Conservation (phyloP, 1,284 basidiomycete species). For the Ceratobasidium theobromae region DNA sequence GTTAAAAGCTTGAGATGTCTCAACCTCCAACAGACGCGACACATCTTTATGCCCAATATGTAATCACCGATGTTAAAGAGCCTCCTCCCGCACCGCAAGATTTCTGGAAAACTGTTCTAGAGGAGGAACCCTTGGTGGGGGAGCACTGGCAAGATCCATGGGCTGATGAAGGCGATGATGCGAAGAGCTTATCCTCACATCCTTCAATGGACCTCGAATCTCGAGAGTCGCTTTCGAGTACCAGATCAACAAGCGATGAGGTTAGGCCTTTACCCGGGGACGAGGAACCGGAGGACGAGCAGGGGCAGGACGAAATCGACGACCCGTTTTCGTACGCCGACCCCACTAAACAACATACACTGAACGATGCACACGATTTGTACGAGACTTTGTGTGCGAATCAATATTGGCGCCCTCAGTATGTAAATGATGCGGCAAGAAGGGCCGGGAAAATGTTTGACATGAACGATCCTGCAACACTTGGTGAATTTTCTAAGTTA, state of each 20-base stretch:
- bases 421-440: constrained; percentile 21
- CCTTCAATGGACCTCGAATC: constrained; percentile 24
- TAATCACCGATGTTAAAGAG: constrained; percentile 52
- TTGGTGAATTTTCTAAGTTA: constrained; percentile 30
- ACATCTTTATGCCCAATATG: constrained; percentile 52
- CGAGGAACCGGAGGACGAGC: background rate
- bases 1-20: constrained; percentile 56
- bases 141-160: constrained; percentile 37
- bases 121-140: constrained; percentile 38
- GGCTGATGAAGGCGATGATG: constrained; percentile 20
- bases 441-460: constrained; percentile 26
- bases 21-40: constrained; percentile 53
- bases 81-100: constrained; percentile 45
- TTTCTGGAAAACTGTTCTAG: constrained; percentile 60
- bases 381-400: constrained; percentile 27
- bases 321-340: background rate
- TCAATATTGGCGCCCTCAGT: constrained; percentile 34
- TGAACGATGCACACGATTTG: constrained; percentile 21
- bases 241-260: constrained; percentile 15
- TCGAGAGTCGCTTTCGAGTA: constrained; percentile 2
- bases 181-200: constrained; percentile 23
- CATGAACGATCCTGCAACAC: constrained; percentile 35
- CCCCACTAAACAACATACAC: background rate
- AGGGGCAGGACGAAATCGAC: background rate
- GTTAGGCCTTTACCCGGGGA: too few relatives aligned